Conservation (phyloP, 2,329 filamentous ascomycete genomes). For the Seiridium cupressi region DNA sequence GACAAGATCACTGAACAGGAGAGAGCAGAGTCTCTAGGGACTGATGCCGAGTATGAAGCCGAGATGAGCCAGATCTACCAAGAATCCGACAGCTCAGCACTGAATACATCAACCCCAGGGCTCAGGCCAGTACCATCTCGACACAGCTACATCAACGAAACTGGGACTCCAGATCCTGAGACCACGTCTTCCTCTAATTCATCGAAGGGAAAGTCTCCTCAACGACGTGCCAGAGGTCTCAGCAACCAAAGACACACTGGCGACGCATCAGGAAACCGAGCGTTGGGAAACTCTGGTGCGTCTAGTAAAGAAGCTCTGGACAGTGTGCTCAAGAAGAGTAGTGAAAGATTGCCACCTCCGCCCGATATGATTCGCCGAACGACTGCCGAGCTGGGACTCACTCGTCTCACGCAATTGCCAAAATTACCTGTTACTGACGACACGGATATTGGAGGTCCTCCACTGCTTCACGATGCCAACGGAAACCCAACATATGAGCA, state of each 20-base stretch:
- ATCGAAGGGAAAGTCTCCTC: slow-evolving; percentile 30
- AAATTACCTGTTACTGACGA: slow-evolving; percentile 71
- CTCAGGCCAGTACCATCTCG: background rate
- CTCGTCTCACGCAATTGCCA: slow-evolving; percentile 67
- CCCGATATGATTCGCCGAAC: slow-evolving; percentile 57
- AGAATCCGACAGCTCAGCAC: slow-evolving; percentile 30
- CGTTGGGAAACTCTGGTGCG: background rate
- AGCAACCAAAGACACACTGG: slow-evolving; percentile 62
- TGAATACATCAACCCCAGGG: slow-evolving; percentile 1
- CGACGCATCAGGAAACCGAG: slow-evolving; percentile 26
- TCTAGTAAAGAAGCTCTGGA: slow-evolving; percentile 32
- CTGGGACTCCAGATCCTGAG: slow-evolving; percentile 13
- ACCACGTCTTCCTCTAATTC: slow-evolving; percentile 15
- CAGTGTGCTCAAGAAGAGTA: slow-evolving; percentile 30
- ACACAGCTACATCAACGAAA: slow-evolving; percentile 29
- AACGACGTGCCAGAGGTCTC: slow-evolving; percentile 53
- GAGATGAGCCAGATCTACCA: slow-evolving; percentile 66
- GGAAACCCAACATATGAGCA: slow-evolving; percentile 43
- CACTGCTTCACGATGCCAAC: slow-evolving; percentile 52
- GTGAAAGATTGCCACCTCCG: slow-evolving; percentile 56
- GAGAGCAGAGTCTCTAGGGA: slow-evolving; percentile 46
- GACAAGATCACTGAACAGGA: slow-evolving; percentile 86
- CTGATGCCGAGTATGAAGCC: slow-evolving; percentile 19
- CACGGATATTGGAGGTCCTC: slow-evolving; percentile 77
- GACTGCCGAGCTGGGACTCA: slow-evolving; percentile 66